Evolutionary conservation across 2,329 filamentous ascomycete genomes (phyloP).

Genomic region (Paraphoma sp.): DNA sequence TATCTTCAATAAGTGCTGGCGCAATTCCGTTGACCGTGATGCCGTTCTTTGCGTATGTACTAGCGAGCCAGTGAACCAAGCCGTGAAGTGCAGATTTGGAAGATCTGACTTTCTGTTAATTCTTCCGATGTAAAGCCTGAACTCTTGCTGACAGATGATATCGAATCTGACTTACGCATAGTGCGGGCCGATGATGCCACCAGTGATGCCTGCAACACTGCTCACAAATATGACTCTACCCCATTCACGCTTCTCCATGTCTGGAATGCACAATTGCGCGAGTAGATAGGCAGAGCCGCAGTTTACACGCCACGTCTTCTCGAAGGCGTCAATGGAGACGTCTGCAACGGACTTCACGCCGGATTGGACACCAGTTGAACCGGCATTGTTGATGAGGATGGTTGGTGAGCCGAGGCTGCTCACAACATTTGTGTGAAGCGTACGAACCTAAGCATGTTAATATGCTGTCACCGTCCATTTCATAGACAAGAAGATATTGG

Average conservation of each 20-base stretch:
- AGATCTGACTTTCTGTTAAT: background rate
- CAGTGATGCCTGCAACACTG: slow-evolving; percentile 49
- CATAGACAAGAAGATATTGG: too few relatives aligned
- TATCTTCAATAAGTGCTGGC: slow-evolving; percentile 55
- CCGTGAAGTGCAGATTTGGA: slow-evolving; percentile 56
- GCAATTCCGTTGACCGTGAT: slow-evolving; percentile 58
- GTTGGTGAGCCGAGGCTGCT: slow-evolving; percentile 42
- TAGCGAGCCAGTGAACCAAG: slow-evolving; percentile 56
- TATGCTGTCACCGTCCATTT: background rate
- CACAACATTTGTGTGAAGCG: slow-evolving; percentile 44
- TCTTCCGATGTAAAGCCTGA: too few relatives aligned
- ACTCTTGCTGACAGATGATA: background rate
- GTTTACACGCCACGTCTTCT: slow-evolving; percentile 48
- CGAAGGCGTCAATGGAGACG: slow-evolving; percentile 46
- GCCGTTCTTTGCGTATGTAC: slow-evolving; percentile 51
- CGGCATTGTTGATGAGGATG: slow-evolving; percentile 53
- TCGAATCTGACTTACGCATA: slow-evolving; percentile 28
- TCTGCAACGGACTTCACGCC: slow-evolving; percentile 37
- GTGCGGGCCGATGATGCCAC: slow-evolving; percentile 51
- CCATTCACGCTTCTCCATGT: slow-evolving; percentile 46
- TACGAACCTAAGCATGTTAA: slow-evolving; percentile 31
- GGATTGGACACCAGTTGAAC: slow-evolving; percentile 29
- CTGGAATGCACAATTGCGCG: slow-evolving; percentile 48
- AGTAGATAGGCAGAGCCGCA: slow-evolving; percentile 46
- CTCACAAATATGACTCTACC: slow-evolving; percentile 49